Evolutionary conservation across 208 protist species (phyloP).

Genomic region (Phytomonas sp.): DNA sequence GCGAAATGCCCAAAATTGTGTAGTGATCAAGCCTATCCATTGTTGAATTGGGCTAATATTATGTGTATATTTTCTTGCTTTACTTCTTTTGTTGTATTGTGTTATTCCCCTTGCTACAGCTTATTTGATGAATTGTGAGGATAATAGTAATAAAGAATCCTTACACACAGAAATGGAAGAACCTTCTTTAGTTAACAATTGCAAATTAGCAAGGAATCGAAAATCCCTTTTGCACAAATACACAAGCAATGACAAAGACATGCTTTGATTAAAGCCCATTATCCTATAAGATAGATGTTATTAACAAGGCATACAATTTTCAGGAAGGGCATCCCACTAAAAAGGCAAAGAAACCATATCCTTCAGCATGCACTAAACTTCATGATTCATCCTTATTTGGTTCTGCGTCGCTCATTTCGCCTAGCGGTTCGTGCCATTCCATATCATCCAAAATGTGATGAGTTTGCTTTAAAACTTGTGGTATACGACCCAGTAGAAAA

Average conservation of each 20-base stretch:
- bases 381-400: background rate
- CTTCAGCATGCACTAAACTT: background rate
- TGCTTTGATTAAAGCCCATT: constrained; percentile 7
- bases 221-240: background rate
- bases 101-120: background rate
- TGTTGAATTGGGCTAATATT: constrained; percentile 4
- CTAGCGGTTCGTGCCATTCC: constrained; percentile 35
- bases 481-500: constrained; percentile 56
- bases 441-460: constrained; percentile 58
- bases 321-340: background rate
- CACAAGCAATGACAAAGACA: constrained; percentile 9
- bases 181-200: background rate
- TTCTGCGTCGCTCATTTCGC: background rate
- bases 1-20: constrained; percentile 57
- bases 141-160: constrained; percentile 9
- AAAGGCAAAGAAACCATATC: background rate
- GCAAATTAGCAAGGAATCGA: background rate
- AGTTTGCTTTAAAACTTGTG: constrained; percentile 46
- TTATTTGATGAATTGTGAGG: constrained; percentile 2
- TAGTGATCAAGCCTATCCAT: constrained; percentile 71
- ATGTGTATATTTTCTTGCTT: constrained; percentile 9
- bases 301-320: background rate
- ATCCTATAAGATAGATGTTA: background rate
- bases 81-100: constrained; percentile 2
- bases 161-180: background rate